Evolutionary conservation across 2,329 filamentous ascomycete species (phyloP).

Genomic region (Parastagonospora nodorum): DNA sequence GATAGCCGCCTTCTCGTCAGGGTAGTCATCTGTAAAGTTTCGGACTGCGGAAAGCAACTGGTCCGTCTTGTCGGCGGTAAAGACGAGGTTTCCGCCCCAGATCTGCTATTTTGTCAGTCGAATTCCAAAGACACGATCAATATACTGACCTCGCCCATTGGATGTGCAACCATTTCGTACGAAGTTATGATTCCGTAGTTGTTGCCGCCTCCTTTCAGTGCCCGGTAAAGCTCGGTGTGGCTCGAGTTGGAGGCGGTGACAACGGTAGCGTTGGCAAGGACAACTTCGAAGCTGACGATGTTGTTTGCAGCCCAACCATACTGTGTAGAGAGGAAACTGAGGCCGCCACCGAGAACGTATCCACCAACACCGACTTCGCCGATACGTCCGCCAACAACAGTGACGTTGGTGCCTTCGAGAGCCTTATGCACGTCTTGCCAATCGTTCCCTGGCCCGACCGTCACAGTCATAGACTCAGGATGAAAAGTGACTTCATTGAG

Average conservation of each 20-base stretch:
- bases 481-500: constrained; percentile 6
- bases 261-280: constrained; percentile 52
- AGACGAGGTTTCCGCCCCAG: constrained; percentile 55
- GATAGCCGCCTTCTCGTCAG: constrained; percentile 64
- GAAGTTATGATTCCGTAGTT: constrained; percentile 53
- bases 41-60: constrained; percentile 53
- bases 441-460: constrained; percentile 35
- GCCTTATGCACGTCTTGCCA: constrained; percentile 42
- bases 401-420: constrained; percentile 39
- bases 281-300: constrained; percentile 53
- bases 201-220: constrained; percentile 51
- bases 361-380: constrained; percentile 55
- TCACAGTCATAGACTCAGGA: constrained; percentile 18
- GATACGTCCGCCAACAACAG: constrained; percentile 51
- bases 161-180: constrained; percentile 31
- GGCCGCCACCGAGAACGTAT: constrained; percentile 50
- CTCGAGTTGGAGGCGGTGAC: constrained; percentile 47
- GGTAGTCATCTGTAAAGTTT: constrained; percentile 62
- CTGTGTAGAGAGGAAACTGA: constrained; percentile 46
- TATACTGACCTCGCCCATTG: constrained; percentile 28
- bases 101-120: constrained; percentile 26
- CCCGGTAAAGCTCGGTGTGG: constrained; percentile 49
- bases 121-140: constrained; percentile 1
- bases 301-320: constrained; percentile 56
- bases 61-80: constrained; percentile 45